Evolutionary conservation across 176 grass and related monocot genomes (phyloP), one percentile per base, ranked within the genome.

Genomic region (Rhipidocladum racemiflorum): DNA sequence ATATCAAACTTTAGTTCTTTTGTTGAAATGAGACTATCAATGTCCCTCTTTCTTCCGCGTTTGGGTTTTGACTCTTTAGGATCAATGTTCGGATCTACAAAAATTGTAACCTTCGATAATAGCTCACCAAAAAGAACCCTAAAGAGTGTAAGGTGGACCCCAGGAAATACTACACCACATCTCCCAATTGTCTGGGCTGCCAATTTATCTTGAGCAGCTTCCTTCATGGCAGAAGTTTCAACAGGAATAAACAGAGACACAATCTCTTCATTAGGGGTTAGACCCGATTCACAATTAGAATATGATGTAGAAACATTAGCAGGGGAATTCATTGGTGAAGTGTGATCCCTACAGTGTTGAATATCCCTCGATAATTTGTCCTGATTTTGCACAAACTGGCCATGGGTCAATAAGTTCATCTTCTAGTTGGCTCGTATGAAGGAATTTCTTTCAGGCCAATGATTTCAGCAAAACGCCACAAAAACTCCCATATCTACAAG

Each of bases 351-450:
- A 62, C 28, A 23, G 53, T 85, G 61, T 9, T 89, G 81, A 80
- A 67, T 83, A 28, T 87, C 78, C 45, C 79, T 89, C 34, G 71
- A 39, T 61, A 85, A 74, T 35, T 80, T 69, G 35, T 87, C 88
- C 56, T 80, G 66, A 70, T 88, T 89, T 84, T 81, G 76, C 60
- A 71, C 74, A 81, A 68, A 88, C 48, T 80, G 92, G 96, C 96
- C 96, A 99, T 36, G 92, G 92, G 65, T 99, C 89, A 83, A 95
- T 86, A 70, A 99, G 96, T 86, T 99, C 96, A 86, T 95, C 87
- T 88, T 95, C 92, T 59, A 99, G 72, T 77, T 95, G 89, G 89
- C 73, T 99, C 96, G 85, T 91, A 82, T 53, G 89, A 90, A 78
- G 96, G 96, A 85, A 88, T 77, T 88, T 89, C 88, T 88, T 93